A percentile compares a stretch with the other conserved stretches of the same genome.
Evolutionary conservation across 163 green algal genomes (phyloP).

Genomic region (Scenedesmus sp.): DNA sequence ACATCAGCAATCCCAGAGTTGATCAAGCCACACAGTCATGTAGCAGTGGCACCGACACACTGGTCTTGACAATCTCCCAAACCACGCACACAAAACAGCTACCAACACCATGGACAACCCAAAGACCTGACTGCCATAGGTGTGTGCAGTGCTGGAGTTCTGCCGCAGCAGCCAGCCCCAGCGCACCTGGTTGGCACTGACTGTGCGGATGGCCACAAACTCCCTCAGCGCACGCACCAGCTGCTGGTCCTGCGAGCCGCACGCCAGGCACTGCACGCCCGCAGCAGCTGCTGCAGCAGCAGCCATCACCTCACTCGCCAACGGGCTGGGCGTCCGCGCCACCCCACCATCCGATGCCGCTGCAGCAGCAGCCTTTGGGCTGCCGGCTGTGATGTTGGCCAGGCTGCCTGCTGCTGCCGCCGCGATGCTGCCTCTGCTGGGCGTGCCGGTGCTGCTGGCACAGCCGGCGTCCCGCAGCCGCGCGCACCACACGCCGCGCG

Average conservation of each 20-base stretch:
- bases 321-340: background rate
- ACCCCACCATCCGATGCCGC: background rate
- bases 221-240: constrained; percentile 80
- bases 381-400: background rate
- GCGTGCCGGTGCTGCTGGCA: background rate
- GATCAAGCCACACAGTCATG: too few species aligned
- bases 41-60: too few species aligned
- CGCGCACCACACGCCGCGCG: constrained; percentile 6
- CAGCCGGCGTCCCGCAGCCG: constrained; percentile 25
- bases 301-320: background rate
- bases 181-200: constrained; percentile 53
- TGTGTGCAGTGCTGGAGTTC: too few species aligned
- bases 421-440: background rate
- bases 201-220: constrained; percentile 85
- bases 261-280: constrained; percentile 32
- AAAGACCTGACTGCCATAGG: too few species aligned
- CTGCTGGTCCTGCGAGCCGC: constrained; percentile 66
- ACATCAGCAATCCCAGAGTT: too few species aligned
- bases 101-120: too few species aligned
- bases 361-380: background rate
- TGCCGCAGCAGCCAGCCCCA: too few species aligned
- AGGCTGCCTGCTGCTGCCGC: background rate
- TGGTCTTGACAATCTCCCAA: too few species aligned
- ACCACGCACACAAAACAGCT: too few species aligned
- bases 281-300: background rate